Evolutionary conservation across 768 basidiomycete species (phyloP).

Genomic region (Trametes cinnabarina): DNA sequence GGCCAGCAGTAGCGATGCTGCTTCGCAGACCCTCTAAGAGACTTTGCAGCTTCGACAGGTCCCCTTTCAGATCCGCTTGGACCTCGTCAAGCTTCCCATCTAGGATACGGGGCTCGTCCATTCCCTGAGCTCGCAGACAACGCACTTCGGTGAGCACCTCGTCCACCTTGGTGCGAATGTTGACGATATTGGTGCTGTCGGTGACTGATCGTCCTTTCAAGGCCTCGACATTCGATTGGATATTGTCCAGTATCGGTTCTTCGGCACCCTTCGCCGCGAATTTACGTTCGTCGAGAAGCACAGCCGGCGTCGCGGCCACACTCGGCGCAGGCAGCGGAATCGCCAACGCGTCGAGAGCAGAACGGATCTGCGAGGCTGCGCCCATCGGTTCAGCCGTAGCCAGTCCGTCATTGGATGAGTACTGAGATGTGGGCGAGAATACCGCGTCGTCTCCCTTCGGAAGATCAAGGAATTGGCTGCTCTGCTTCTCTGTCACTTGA

Average conservation of each 20-base stretch:
- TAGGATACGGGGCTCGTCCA: slow-evolving; percentile 19
- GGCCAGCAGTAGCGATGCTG: not conserved
- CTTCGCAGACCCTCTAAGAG: slow-evolving; percentile 21
- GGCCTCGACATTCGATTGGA: slow-evolving; percentile 17
- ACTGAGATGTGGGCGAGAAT: slow-evolving; percentile 14
- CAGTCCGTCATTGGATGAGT: slow-evolving; percentile 11
- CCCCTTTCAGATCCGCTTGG: slow-evolving; percentile 35
- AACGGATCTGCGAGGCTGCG: not conserved
- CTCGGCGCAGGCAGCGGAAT: not conserved
- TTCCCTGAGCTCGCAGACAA: not conserved
- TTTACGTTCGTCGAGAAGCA: not conserved
- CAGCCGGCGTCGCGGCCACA: not conserved
- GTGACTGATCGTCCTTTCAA: slow-evolving; percentile 13
- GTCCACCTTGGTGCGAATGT: slow-evolving; percentile 26
- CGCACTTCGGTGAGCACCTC: slow-evolving; percentile 21
- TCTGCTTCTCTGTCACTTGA: not conserved
- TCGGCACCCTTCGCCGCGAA: not conserved
- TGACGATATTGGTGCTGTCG: slow-evolving; percentile 13
- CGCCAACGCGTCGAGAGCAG: not conserved
- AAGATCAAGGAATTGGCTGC: not conserved
- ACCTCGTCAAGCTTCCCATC: slow-evolving; percentile 40
- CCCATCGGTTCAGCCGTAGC: not conserved
- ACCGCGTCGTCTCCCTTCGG: not conserved
- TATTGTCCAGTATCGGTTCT: slow-evolving; percentile 14
- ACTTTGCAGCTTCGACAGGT: slow-evolving; percentile 4